Percentiles rank a stretch among this genome's conserved stretches.
Conservation (phyloP, 495 filamentous ascomycete species). For the Saxispiralis lemnorum region DNA sequence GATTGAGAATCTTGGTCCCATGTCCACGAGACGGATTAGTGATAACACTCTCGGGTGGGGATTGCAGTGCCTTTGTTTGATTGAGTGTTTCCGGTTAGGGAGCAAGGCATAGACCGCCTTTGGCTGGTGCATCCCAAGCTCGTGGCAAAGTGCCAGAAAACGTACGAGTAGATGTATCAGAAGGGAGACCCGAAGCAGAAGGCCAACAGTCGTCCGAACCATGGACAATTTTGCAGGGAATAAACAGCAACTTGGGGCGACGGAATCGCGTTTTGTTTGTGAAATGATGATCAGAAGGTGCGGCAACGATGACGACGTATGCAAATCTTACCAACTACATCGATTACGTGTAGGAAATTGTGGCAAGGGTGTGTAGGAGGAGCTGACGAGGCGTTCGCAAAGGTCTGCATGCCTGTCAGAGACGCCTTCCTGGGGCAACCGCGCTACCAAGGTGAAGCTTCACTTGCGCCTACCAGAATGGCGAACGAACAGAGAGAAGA, state of each 20-base stretch:
- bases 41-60: not conserved
- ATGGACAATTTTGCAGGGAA: slow-evolving; percentile 6
- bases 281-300: not conserved
- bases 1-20: not conserved
- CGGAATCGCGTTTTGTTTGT: slow-evolving; percentile 2
- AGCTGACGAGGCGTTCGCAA: no score
- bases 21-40: not conserved
- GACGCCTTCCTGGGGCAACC: no score
- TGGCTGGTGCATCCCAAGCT: slow-evolving; percentile 3
- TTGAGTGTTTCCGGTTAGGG: not conserved
- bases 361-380: not conserved
- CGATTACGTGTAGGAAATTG: not conserved
- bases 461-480: no score
- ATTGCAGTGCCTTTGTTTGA: not conserved
- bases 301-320: slow-evolving; percentile 1
- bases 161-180: slow-evolving; percentile 4
- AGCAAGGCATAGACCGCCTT: not conserved
- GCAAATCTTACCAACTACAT: slow-evolving; percentile 1
- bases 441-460: no score
- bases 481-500: no score
- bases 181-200: slow-evolving; percentile 1
- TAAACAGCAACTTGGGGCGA: not conserved
- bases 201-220: not conserved
- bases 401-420: no score
- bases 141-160: not conserved